Conservation (phyloP, 2,329 filamentous ascomycete species). For the Scedosporium aurantiacum region DNA sequence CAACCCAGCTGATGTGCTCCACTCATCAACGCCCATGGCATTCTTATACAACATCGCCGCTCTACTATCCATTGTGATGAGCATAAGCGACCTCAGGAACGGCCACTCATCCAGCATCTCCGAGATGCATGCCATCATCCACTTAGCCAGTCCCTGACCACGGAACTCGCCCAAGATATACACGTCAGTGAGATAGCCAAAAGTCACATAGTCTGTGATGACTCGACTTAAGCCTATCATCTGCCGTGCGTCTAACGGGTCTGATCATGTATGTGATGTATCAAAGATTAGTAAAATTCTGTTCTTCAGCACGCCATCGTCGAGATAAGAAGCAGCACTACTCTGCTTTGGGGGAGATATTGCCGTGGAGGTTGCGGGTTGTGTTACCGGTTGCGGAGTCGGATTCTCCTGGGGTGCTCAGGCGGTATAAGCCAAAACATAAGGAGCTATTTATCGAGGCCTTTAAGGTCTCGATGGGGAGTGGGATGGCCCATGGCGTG, state of each 20-base stretch:
- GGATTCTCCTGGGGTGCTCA: conserved; percentile 19
- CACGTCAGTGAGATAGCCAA: conserved; percentile 58
- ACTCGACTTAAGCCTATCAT: conserved; percentile 37
- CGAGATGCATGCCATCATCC: conserved; percentile 51
- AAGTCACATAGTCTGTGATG: conserved; percentile 59
- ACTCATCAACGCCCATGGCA: conserved; percentile 33
- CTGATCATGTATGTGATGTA: background rate
- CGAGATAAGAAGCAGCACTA: background rate
- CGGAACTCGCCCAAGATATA: conserved; percentile 52
- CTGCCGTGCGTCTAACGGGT: conserved; percentile 14
- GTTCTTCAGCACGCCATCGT: background rate
- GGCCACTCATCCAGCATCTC: conserved; percentile 46
- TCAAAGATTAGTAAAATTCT: background rate
- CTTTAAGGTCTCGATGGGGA: conserved; percentile 35
- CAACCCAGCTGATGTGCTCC: conserved; percentile 27
- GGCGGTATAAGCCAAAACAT: conserved; percentile 46
- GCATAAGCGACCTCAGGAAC: conserved; percentile 45
- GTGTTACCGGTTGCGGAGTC: background rate
- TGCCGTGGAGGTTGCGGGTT: background rate
- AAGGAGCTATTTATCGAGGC: conserved; percentile 46
- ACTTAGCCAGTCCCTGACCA: conserved; percentile 50
- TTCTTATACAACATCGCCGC: conserved; percentile 34
- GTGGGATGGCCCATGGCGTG: conserved; percentile 48
- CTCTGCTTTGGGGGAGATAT: too few relatives aligned
- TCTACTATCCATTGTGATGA: conserved; percentile 30